Conservation (phyloP, 208 protist species). For the Leishmania tarentolae region DNA sequence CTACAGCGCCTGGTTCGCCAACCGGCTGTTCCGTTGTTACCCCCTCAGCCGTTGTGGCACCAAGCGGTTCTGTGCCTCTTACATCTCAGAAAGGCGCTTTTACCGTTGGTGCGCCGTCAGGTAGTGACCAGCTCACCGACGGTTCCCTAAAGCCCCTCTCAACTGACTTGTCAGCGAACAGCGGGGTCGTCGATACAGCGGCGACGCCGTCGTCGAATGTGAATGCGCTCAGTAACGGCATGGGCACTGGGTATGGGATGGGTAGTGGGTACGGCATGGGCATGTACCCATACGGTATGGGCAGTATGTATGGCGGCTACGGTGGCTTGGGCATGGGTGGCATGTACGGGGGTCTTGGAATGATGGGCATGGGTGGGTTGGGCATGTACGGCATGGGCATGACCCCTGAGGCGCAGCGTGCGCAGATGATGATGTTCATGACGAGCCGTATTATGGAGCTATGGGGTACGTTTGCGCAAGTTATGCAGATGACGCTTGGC, state of each 20-base stretch:
- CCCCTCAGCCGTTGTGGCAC: background rate
- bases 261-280: slow-evolving; percentile 17
- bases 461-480: slow-evolving; percentile 86
- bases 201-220: background rate
- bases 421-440: slow-evolving; percentile 91
- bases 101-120: background rate
- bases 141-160: background rate
- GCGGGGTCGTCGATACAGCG: background rate
- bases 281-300: slow-evolving; percentile 27
- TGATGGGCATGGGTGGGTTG: slow-evolving; percentile 61
- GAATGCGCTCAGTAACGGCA: slow-evolving; percentile 7
- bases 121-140: background rate
- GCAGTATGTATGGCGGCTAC: slow-evolving; percentile 25
- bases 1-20: slow-evolving; percentile 26
- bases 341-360: slow-evolving; percentile 52
- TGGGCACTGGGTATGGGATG: background rate
- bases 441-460: slow-evolving; percentile 83
- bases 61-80: background rate
- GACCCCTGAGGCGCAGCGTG: slow-evolving; percentile 81
- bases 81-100: slow-evolving; percentile 22
- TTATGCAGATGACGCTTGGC: slow-evolving; percentile 84
- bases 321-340: slow-evolving; percentile 39
- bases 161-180: background rate
- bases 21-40: background rate
- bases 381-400: slow-evolving; percentile 80